phyloP scores from a whole-genome alignment of 371 early-diverging fungal species.

The Rhizopus microsporus region DNA sequence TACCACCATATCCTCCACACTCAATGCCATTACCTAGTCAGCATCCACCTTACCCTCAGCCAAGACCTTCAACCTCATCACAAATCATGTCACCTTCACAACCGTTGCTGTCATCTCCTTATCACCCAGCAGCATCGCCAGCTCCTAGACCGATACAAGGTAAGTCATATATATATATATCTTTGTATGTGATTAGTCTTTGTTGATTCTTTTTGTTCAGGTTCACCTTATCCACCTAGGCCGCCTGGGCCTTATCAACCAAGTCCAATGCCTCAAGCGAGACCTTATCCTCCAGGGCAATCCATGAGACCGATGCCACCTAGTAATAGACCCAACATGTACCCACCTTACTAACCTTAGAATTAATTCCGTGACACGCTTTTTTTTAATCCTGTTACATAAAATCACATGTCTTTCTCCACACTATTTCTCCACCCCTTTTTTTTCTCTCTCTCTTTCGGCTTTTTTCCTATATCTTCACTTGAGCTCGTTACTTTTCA shows the following conservation, averaged over 20 bases:
- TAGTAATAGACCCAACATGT: constrained; percentile 5
- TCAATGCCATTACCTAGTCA: not conserved
- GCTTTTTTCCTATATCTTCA: not conserved
- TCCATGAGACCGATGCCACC: constrained; percentile 1
- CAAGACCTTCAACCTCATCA: constrained; percentile 17
- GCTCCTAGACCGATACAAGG: constrained; percentile 3
- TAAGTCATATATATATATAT: not conserved
- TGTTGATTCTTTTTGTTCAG: not conserved
- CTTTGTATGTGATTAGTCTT: not conserved
- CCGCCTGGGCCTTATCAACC: constrained; percentile 14
- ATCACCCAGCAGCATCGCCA: constrained; percentile 19
- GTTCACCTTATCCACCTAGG: not conserved
- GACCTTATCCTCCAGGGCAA: constrained; percentile 3
- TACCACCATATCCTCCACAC: not conserved
- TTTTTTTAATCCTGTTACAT: not conserved
- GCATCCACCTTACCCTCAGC: constrained; percentile 13
- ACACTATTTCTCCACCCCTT: not conserved
- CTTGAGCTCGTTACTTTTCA: not conserved
- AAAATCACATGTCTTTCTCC: not conserved
- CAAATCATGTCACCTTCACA: constrained; percentile 17
- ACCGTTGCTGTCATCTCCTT: constrained; percentile 23
- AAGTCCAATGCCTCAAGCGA: not conserved
- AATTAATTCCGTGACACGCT: not conserved
- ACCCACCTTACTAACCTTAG: constrained; percentile 1
- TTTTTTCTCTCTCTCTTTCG: not conserved